Evolutionary conservation across 768 basidiomycete species (phyloP).

Genomic region (Trametes coccinea): DNA sequence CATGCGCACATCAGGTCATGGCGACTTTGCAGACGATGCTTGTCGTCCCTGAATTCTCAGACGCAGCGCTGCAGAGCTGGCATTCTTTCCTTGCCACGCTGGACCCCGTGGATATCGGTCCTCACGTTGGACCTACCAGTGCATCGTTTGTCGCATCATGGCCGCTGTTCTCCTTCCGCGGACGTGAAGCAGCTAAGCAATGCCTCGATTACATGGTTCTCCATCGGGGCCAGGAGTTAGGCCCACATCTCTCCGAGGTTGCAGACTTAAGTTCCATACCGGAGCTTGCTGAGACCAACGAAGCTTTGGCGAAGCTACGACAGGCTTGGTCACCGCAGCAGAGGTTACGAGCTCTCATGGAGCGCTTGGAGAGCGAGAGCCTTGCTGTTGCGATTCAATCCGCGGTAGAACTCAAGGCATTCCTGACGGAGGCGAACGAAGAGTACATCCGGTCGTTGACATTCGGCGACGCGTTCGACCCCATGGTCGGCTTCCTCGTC

Average conservation of each 20-base stretch:
- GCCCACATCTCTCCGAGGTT: constrained; percentile 67
- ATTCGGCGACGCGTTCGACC: constrained; percentile 86
- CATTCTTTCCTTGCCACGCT: constrained; percentile 70
- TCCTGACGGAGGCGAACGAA: constrained; percentile 53
- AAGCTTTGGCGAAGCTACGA: constrained; percentile 47
- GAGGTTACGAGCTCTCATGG: constrained; percentile 64
- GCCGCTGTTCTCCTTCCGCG: constrained; percentile 55
- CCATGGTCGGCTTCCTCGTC: constrained; percentile 67
- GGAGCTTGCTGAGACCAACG: constrained; percentile 51
- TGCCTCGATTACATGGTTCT: constrained; percentile 73
- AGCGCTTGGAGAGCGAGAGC: constrained; percentile 80
- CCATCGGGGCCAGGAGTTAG: constrained; percentile 56
- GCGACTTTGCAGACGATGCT: constrained; percentile 92
- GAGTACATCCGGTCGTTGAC: constrained; percentile 61
- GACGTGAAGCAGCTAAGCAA: constrained; percentile 53
- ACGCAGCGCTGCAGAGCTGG: constrained; percentile 82
- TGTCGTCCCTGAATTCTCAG: constrained; percentile 69
- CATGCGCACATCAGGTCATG: constrained; percentile 69
- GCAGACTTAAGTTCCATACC: constrained; percentile 76
- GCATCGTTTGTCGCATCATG: constrained; percentile 83
- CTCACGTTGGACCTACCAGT: constrained; percentile 83
- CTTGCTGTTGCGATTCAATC: constrained; percentile 72
- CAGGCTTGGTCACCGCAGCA: constrained; percentile 51
- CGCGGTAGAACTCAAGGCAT: constrained; percentile 69
- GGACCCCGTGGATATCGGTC: constrained; percentile 67